Evolutionary conservation across 1,284 basidiomycete species (phyloP).

Genomic region (Cutaneotrichosporon spelunceum): DNA sequence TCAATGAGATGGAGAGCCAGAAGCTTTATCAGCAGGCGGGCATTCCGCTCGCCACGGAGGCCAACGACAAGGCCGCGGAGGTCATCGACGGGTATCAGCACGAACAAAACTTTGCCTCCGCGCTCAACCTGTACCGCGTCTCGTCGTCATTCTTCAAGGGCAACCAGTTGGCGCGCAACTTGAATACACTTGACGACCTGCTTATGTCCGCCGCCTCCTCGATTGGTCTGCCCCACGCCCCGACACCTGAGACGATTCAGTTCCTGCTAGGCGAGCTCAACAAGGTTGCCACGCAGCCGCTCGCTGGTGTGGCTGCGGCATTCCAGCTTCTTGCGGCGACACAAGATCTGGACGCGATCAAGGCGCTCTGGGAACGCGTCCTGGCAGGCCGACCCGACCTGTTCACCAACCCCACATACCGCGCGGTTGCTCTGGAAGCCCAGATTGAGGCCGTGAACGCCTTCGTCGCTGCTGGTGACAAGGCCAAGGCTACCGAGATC

Average conservation of each 20-base stretch:
- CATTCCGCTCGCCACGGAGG: background rate
- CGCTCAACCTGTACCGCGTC: conserved; percentile 56
- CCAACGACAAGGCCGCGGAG: conserved; percentile 6
- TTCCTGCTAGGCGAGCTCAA: conserved; percentile 4
- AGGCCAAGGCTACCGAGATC: conserved; percentile 66
- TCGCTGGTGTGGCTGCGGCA: background rate
- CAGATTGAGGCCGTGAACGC: conserved; percentile 28
- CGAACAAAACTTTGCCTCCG: conserved; percentile 70
- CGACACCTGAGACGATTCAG: background rate
- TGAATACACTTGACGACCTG: conserved; percentile 6
- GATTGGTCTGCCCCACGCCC: conserved; percentile 7
- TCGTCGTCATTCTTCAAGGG: conserved; percentile 48
- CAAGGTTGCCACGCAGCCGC: background rate
- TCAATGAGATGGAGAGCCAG: background rate
- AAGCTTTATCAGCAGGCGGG: conserved; percentile 14
- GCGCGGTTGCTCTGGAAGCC: background rate
- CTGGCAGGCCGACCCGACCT: background rate
- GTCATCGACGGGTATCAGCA: conserved; percentile 33
- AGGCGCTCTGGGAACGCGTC: background rate
- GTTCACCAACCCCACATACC: background rate
- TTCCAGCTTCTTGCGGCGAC: conserved; percentile 9
- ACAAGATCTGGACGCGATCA: conserved; percentile 12
- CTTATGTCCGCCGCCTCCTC: conserved; percentile 10
- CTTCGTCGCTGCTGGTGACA: conserved; percentile 65
- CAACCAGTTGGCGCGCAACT: conserved; percentile 46